Evolutionary conservation across 2,329 filamentous ascomycete species (phyloP).

Genomic region (Fusarium sp.): DNA sequence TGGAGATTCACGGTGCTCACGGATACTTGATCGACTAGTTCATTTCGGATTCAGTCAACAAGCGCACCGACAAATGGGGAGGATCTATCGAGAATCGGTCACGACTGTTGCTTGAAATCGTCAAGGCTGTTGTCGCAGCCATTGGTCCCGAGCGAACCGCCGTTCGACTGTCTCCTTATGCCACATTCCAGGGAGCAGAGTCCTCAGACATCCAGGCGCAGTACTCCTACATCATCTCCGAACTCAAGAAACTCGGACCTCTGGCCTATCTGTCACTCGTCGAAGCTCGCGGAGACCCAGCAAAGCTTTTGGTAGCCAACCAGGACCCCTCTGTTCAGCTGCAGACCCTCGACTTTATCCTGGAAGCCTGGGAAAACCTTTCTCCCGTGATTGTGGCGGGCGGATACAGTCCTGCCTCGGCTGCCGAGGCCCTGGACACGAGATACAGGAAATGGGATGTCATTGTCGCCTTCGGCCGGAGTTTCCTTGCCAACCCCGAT

Average conservation of each 20-base stretch:
- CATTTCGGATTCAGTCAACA: slow-evolving; percentile 56
- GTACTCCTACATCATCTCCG: slow-evolving; percentile 46
- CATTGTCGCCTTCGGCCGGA: slow-evolving; percentile 50
- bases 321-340: slow-evolving; percentile 52
- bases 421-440: slow-evolving; percentile 39
- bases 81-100: slow-evolving; percentile 65
- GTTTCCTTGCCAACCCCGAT: slow-evolving; percentile 51
- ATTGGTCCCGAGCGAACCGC: slow-evolving; percentile 57
- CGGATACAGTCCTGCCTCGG: slow-evolving; percentile 40
- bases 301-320: slow-evolving; percentile 34
- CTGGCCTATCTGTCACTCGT: slow-evolving; percentile 51
- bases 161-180: slow-evolving; percentile 56
- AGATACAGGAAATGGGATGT: slow-evolving; percentile 50
- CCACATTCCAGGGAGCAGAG: slow-evolving; percentile 44
- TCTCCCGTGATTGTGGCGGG: slow-evolving; percentile 51
- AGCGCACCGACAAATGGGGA: slow-evolving; percentile 66
- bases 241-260: slow-evolving; percentile 50
- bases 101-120: slow-evolving; percentile 63
- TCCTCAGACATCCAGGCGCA: slow-evolving; percentile 39
- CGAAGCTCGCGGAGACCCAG: slow-evolving; percentile 45
- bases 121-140: slow-evolving; percentile 54
- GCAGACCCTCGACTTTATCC: slow-evolving; percentile 50
- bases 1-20: slow-evolving; percentile 56
- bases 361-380: slow-evolving; percentile 50
- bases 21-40: slow-evolving; percentile 74